These are phyloP conservation scores for Suillus fuscotomentosus DNA, from an alignment of 768 basidiomycete genomes.

Conservation along the genomic window DNA sequence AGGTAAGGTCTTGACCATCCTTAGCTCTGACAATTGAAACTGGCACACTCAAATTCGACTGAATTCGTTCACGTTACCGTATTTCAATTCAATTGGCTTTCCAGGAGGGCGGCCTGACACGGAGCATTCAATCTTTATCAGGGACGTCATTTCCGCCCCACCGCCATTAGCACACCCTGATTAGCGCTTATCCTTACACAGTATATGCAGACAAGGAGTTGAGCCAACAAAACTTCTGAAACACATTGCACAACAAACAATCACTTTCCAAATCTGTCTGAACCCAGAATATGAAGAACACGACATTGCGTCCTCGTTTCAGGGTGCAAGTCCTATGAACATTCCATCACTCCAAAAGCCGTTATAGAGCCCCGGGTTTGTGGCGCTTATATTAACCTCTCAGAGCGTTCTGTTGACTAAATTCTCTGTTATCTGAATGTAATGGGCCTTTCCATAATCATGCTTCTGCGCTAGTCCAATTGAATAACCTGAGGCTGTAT, in stretches of 20 bases:
- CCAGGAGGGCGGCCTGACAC: neutral
- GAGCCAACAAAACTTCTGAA: too few species aligned
- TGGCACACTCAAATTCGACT: neutral
- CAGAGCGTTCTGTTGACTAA: neutral
- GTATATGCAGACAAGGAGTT: too few species aligned
- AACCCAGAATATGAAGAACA: too few species aligned
- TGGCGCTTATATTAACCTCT: neutral
- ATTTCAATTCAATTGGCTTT: neutral
- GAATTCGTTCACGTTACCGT: neutral
- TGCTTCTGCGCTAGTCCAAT: slow-evolving; percentile 1
- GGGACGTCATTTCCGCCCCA: neutral
- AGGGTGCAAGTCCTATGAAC: neutral
- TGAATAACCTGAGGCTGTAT: neutral
- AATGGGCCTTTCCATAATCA: neutral
- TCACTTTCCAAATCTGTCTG: too few species aligned
- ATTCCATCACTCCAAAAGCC: neutral
- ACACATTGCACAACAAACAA: too few species aligned
- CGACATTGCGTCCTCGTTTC: neutral
- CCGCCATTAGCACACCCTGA: neutral
- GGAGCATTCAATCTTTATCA: neutral
- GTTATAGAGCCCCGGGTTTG: neutral
- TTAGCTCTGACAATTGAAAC: neutral
- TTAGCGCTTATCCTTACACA: neutral
- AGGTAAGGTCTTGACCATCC: neutral
- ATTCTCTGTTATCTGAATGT: neutral